These are phyloP conservation scores for Lactarius tabidus DNA, from an alignment of 768 basidiomycete species.

Conservation along the genomic window DNA sequence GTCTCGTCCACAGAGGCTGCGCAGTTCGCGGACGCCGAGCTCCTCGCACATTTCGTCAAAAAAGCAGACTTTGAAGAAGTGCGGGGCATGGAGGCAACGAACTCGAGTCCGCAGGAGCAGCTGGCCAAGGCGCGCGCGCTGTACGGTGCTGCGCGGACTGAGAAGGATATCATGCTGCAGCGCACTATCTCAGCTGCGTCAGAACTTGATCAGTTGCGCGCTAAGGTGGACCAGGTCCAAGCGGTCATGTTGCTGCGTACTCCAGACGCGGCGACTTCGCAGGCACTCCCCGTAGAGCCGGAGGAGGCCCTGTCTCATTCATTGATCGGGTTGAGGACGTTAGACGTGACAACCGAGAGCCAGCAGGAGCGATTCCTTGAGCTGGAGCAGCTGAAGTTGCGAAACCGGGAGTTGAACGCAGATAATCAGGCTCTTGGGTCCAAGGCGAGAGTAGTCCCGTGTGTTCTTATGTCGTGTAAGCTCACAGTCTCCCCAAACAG, in stretches of 20 bases:
- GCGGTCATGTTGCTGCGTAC: slow-evolving; percentile 39
- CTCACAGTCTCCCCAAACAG: slow-evolving; percentile 36
- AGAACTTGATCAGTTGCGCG: slow-evolving; percentile 60
- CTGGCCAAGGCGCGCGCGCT: slow-evolving; percentile 71
- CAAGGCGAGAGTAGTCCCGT: slow-evolving; percentile 52
- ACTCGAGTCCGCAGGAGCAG: slow-evolving; percentile 68
- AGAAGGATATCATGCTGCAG: slow-evolving; percentile 70
- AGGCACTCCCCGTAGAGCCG: slow-evolving; percentile 53
- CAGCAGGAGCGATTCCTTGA: slow-evolving; percentile 56
- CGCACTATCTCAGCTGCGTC: slow-evolving; percentile 55
- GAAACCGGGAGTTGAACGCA: slow-evolving; percentile 46
- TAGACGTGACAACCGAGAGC: slow-evolving; percentile 62
- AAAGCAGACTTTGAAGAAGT: slow-evolving; percentile 69
- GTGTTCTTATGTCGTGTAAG: slow-evolving; percentile 12
- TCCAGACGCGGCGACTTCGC: slow-evolving; percentile 45
- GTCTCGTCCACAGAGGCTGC: slow-evolving; percentile 52
- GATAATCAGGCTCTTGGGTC: slow-evolving; percentile 56
- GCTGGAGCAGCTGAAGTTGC: slow-evolving; percentile 60
- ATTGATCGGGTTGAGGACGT: slow-evolving; percentile 62
- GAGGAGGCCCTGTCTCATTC: slow-evolving; percentile 74
- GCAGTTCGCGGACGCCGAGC: slow-evolving; percentile 58
- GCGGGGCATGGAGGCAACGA: slow-evolving; percentile 48
- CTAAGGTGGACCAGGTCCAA: slow-evolving; percentile 54
- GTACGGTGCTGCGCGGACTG: slow-evolving; percentile 74
- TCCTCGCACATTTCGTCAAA: slow-evolving; percentile 52